phyloP scores from a whole-genome alignment of 2,329 filamentous ascomycete genomes.

The Colletotrichum aenigma region DNA sequence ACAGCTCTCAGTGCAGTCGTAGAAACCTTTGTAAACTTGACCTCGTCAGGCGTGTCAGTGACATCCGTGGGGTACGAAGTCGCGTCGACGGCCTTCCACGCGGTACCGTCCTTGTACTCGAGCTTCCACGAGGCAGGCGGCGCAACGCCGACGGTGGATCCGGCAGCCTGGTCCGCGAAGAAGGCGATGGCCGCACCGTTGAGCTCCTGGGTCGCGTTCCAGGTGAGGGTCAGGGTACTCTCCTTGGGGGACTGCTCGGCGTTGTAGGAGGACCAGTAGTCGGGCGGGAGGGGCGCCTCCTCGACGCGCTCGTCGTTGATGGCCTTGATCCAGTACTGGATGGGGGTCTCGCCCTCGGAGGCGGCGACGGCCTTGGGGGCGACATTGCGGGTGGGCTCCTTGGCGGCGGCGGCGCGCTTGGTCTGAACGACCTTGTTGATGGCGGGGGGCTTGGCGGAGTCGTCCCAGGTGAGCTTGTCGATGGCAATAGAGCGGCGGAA shows the following conservation, averaged over 20 bases:
- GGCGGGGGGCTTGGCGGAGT: conserved; percentile 26
- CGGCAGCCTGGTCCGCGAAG: conserved; percentile 33
- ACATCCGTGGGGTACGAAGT: conserved; percentile 27
- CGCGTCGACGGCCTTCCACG: conserved; percentile 26
- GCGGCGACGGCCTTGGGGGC: conserved; percentile 28
- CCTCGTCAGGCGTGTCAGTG: conserved; percentile 29
- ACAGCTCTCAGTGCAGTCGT: conserved; percentile 27
- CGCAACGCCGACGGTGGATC: conserved; percentile 32
- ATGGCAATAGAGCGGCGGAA: conserved; percentile 40
- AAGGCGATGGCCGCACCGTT: conserved; percentile 33
- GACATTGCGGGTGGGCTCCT: conserved; percentile 35
- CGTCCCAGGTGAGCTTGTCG: conserved; percentile 35
- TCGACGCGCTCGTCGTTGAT: conserved; percentile 35
- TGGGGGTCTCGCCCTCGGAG: conserved; percentile 31
- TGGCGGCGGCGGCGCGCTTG: conserved; percentile 23
- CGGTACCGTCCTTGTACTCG: conserved; percentile 25
- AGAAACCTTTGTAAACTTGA: conserved; percentile 28
- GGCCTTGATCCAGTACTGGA: conserved; percentile 40
- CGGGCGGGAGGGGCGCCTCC: conserved; percentile 35
- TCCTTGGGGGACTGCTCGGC: conserved; percentile 31
- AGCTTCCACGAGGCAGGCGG: conserved; percentile 30
- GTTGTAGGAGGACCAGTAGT: conserved; percentile 40
- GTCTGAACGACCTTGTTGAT: conserved; percentile 35
- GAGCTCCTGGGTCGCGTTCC: conserved; percentile 31
- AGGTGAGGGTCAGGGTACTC: conserved; percentile 34